A percentile compares a stretch with the other conserved stretches of the same genome.
Evolutionary conservation across 2,329 filamentous ascomycete species (phyloP).

Genomic region (Fusarium ambrosium): DNA sequence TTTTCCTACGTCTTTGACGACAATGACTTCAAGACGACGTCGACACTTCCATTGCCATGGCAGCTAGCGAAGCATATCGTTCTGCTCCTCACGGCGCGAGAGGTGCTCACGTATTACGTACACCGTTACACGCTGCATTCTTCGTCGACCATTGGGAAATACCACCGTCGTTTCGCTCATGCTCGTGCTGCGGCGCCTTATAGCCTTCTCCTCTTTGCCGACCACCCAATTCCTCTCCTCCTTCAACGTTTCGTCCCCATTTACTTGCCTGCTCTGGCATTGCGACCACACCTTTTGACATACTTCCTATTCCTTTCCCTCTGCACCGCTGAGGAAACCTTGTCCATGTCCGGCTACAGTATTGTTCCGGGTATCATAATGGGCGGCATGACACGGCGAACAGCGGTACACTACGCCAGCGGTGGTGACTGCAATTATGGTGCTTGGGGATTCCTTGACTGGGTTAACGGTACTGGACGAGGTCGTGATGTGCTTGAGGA

Average conservation of each 20-base stretch:
- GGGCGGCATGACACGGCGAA: constrained; percentile 61
- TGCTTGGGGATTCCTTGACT: constrained; percentile 73
- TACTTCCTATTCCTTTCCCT: constrained; percentile 75
- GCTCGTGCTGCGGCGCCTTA: constrained; percentile 68
- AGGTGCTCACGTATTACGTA: constrained; percentile 78
- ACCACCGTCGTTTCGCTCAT: constrained; percentile 65
- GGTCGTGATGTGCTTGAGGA: constrained; percentile 68
- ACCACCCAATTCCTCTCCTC: constrained; percentile 76
- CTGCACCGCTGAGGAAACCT: constrained; percentile 74
- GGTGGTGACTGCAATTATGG: constrained; percentile 71
- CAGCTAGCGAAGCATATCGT: constrained; percentile 64
- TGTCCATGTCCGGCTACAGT: constrained; percentile 77
- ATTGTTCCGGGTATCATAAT: constrained; percentile 67
- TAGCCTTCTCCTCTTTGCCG: constrained; percentile 73
- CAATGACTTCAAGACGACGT: constrained; percentile 62
- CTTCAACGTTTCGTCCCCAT: constrained; percentile 74
- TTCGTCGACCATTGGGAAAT: constrained; percentile 53
- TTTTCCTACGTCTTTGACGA: constrained; percentile 52
- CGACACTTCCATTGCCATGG: constrained; percentile 66
- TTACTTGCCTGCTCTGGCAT: constrained; percentile 73
- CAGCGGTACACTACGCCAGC: constrained; percentile 67
- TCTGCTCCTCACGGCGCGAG: constrained; percentile 60
- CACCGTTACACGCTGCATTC: constrained; percentile 80
- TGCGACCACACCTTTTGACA: constrained; percentile 79
- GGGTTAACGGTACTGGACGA: constrained; percentile 68